phyloP scores from a whole-genome alignment of 2,329 filamentous ascomycete genomes.

The Cadophora malorum region DNA sequence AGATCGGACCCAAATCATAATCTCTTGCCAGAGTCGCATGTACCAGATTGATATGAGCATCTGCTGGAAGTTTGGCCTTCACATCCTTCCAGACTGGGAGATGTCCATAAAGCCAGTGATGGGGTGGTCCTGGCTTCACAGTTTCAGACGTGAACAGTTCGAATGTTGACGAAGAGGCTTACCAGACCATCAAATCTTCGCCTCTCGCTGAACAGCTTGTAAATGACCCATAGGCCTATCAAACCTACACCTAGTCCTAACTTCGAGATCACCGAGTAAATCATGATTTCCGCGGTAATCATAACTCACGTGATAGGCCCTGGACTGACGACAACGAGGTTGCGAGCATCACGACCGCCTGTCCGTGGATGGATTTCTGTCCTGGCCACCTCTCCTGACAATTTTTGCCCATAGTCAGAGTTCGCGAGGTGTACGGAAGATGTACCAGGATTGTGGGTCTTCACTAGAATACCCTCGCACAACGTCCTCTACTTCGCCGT shows the following conservation, averaged over 20 bases:
- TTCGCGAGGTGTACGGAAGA: background rate
- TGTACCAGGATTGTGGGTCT: background rate
- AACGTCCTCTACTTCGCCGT: background rate
- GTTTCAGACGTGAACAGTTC: background rate
- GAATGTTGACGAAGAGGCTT: background rate
- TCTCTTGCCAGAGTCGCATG: conserved; percentile 6
- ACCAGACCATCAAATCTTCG: conserved; percentile 14
- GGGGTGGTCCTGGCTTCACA: conserved; percentile 11
- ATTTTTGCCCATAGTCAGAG: background rate
- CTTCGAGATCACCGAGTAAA: background rate
- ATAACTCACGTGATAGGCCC: background rate
- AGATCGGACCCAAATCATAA: conserved; percentile 13
- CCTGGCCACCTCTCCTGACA: background rate
- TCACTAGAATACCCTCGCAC: background rate
- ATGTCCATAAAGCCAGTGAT: conserved; percentile 20
- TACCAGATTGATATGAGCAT: conserved; percentile 20
- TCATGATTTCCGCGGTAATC: background rate
- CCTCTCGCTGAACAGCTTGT: conserved; percentile 17
- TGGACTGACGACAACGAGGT: background rate
- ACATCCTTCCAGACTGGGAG: conserved; percentile 8
- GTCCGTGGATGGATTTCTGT: background rate
- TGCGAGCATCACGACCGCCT: background rate
- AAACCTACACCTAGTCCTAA: conserved; percentile 4
- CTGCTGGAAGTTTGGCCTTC: conserved; percentile 19
- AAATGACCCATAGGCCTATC: background rate